Conservation (phyloP, 306 rosid species). For the Lathyrus sativus region DNA sequence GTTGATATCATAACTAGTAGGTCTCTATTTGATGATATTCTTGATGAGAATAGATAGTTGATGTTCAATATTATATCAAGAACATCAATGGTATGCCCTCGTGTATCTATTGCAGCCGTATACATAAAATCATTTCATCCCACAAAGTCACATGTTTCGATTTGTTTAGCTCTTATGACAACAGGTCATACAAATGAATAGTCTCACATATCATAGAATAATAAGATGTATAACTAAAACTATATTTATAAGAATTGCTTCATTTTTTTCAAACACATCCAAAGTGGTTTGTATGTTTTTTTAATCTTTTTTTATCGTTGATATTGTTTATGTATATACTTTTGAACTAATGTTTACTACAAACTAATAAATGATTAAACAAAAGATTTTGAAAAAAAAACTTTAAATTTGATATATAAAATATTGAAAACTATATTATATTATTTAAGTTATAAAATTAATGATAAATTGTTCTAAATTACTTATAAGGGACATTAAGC, state of each 20-base stretch:
- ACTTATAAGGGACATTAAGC: no score
- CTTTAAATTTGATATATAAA: no score
- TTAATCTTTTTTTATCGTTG: no score
- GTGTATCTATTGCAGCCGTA: slow-evolving; percentile 12
- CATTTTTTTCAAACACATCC: background rate
- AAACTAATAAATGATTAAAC: no score
- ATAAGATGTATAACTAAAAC: no score
- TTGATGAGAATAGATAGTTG: background rate
- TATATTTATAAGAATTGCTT: background rate
- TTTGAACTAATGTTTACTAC: no score
- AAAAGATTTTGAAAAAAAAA: no score
- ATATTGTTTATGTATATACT: no score
- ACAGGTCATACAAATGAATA: slow-evolving; percentile 9
- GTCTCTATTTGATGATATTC: background rate
- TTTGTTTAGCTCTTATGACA: slow-evolving; percentile 41
- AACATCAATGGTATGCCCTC: slow-evolving; percentile 45
- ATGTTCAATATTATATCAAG: slow-evolving; percentile 20
- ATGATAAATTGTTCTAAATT: no score
- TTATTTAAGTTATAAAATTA: no score
- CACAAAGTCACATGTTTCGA: slow-evolving; percentile 35
- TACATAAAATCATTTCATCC: slow-evolving; percentile 38
- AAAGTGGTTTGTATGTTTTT: background rate
- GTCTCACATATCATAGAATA: no score
- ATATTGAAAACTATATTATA: no score
- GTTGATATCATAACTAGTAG: slow-evolving; percentile 45